Conservation (phyloP, 2,329 filamentous ascomycete species). For the Chrysoporthe austroafricana region DNA sequence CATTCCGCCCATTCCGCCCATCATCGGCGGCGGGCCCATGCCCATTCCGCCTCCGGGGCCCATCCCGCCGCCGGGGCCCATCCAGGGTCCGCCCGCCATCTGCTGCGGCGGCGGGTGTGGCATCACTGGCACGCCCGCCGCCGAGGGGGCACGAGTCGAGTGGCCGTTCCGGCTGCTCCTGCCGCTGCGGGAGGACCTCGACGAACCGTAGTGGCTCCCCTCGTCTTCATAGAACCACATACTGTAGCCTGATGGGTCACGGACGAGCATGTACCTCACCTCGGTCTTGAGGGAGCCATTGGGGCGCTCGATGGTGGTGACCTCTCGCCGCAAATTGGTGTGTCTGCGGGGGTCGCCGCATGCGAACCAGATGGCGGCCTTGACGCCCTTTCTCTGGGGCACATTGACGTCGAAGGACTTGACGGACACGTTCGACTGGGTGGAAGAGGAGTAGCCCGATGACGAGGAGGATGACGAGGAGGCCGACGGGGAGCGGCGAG, state of each 20-base stretch:
- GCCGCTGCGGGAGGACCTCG: slow-evolving; percentile 23
- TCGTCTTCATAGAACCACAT: slow-evolving; percentile 24
- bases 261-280: slow-evolving; percentile 24
- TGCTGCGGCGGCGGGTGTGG: slow-evolving; percentile 16
- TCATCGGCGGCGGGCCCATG: slow-evolving; percentile 8
- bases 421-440: slow-evolving; percentile 24
- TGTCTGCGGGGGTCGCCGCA: slow-evolving; percentile 29
- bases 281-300: slow-evolving; percentile 24
- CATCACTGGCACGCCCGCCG: slow-evolving; percentile 22
- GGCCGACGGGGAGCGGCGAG: slow-evolving; percentile 26
- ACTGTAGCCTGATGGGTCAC: slow-evolving; percentile 26
- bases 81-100: slow-evolving; percentile 4
- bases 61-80: slow-evolving; percentile 7
- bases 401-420: slow-evolving; percentile 22
- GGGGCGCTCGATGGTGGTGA: slow-evolving; percentile 25
- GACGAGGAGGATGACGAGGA: slow-evolving; percentile 19
- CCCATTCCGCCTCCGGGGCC: background rate
- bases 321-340: slow-evolving; percentile 27
- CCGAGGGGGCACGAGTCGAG: slow-evolving; percentile 14
- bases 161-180: slow-evolving; percentile 13
- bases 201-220: slow-evolving; percentile 19
- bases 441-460: slow-evolving; percentile 21
- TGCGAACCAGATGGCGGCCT: slow-evolving; percentile 27
- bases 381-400: slow-evolving; percentile 19
- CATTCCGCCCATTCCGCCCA: background rate